A percentile compares a stretch with the other conserved stretches of the same genome.
Conservation (phyloP, 1,284 basidiomycete genomes). For the Cutaneotrichosporon arboriforme region DNA sequence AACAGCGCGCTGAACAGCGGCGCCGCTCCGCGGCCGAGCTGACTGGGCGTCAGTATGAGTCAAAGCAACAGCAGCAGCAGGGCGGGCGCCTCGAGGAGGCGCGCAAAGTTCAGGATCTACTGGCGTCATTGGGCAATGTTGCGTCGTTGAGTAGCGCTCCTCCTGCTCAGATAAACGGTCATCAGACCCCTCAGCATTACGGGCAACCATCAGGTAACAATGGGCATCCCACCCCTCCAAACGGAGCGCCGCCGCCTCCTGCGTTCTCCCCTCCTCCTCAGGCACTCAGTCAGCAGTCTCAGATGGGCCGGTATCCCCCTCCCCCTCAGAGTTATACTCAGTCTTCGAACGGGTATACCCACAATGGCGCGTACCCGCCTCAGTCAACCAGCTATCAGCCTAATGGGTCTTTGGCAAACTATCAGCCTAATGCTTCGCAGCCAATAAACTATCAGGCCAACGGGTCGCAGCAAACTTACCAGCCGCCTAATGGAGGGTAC, state of each 20-base stretch:
- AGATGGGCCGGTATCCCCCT: background rate
- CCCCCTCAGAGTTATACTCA: background rate
- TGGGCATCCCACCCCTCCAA: background rate
- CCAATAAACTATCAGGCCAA: constrained; percentile 6
- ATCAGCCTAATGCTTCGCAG: constrained; percentile 2
- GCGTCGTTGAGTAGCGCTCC: constrained; percentile 6
- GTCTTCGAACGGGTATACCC: no score
- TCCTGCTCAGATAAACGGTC: background rate
- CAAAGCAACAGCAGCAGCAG: no score
- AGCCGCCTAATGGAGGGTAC: background rate
- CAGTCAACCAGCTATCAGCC: constrained; percentile 1
- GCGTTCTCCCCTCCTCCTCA: background rate
- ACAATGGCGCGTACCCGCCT: no score
- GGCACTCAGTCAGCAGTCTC: background rate
- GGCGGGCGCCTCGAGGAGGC: constrained; percentile 35
- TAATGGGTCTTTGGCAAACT: constrained; percentile 3
- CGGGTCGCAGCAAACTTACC: constrained; percentile 3
- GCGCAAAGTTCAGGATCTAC: constrained; percentile 33
- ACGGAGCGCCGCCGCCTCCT: background rate
- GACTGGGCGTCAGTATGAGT: no score
- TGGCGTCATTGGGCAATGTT: constrained; percentile 23
- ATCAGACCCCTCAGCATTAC: no score
- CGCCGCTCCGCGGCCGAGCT: background rate
- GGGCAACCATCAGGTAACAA: no score
- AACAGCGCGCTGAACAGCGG: background rate